Base-by-base conservation (phyloP, 768 basidiomycete species). In the Lactarius vividus region DNA sequence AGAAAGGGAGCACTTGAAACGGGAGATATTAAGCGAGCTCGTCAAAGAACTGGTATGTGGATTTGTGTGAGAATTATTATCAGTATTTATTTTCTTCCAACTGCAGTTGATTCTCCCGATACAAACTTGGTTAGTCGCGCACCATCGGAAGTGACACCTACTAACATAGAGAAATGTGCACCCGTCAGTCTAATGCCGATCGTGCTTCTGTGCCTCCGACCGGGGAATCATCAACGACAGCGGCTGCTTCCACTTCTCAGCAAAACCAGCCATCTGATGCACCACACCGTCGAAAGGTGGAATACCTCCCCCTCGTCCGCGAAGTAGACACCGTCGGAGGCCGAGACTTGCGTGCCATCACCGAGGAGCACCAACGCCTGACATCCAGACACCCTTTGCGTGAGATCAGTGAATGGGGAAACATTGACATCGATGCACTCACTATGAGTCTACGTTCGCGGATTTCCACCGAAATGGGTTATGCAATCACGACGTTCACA, bases 361-460 rank as follows among this genome's bases (percentile, higher is more conserved):
- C 90, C 59, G 78, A 81, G 15, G 92, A 93, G 70, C 80, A 84
- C 62, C 71, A 75, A 35, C 82, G 79, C 39, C 46, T 76, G n/a
- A 79, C 83, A 55, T 39, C 58, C 79, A 82, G 60, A 84, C 89
- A 53, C 81, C 84, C 7, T 75, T 89, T 71, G 83, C 90, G 64
- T 23, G 85, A 88, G 59, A 83, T 92, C 68, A 87, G 88, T 73
- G 93, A 96, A 61, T 93, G 95, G 87, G 94, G 93, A 26, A 82
- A 81, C 9, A 85, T 96, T 58, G 96, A 98, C 71, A 87, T 98
- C 64, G 95, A 97, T 73, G 87, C 87, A n/a, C 81, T 99, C 58
- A 88, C 88, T n/a, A 88, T 99, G 89, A 91, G 92, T 35, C 78
- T 99, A 46, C 89, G 95, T 37, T 96, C 92, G 40, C 83, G 96